These are phyloP conservation scores for Cercospora nicotianae DNA, from an alignment of 2,329 filamentous ascomycete genomes.

Conservation along the genomic window DNA sequence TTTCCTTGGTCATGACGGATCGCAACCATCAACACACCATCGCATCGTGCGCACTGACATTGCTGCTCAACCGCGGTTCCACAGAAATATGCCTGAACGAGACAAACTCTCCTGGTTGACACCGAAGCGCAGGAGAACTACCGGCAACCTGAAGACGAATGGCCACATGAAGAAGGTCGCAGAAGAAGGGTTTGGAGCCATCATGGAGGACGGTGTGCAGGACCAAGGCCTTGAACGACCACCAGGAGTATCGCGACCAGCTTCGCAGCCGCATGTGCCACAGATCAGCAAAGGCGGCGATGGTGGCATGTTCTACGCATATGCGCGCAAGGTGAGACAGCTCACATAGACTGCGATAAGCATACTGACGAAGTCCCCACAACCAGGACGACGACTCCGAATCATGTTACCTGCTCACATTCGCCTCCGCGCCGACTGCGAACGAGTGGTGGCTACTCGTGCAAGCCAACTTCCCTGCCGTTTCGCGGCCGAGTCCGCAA, in stretches of 20 bases:
- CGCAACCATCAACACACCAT: background rate
- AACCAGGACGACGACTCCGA: constrained; percentile 29
- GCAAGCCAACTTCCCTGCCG: constrained; percentile 34
- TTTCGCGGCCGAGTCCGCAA: constrained; percentile 34
- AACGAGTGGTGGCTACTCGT: constrained; percentile 39
- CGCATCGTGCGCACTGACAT: constrained; percentile 2
- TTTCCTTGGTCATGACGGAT: background rate
- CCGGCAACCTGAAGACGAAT: constrained; percentile 28
- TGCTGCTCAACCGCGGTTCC: background rate
- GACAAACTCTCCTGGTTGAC: constrained; percentile 30
- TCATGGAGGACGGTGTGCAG: constrained; percentile 16
- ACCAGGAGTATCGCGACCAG: constrained; percentile 4
- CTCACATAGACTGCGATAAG: background rate
- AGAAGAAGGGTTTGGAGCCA: constrained; percentile 2
- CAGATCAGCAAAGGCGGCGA: constrained; percentile 17
- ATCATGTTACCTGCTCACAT: constrained; percentile 38
- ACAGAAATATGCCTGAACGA: constrained; percentile 10
- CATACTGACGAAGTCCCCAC: background rate
- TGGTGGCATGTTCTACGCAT: constrained; percentile 35
- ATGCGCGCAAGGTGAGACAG: constrained; percentile 30
- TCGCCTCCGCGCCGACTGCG: constrained; percentile 34
- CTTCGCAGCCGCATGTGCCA: constrained; percentile 17
- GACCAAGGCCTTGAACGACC: constrained; percentile 14
- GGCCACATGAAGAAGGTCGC: constrained; percentile 17
- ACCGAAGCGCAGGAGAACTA: constrained; percentile 33